phyloP scores from a whole-genome alignment of 306 rosid genomes.

The Comarum palustre region DNA sequence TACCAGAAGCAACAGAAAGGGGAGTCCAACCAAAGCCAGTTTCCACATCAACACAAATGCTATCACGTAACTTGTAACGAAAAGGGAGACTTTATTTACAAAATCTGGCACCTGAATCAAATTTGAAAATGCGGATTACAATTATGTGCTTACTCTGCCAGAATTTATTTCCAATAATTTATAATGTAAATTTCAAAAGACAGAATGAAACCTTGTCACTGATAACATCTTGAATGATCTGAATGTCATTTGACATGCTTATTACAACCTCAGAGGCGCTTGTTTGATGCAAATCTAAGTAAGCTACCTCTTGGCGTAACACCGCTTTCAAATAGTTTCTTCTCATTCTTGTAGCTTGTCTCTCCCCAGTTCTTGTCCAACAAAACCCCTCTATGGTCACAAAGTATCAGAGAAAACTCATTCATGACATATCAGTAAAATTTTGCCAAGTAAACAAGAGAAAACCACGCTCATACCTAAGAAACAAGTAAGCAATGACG shows the following conservation, averaged over 20 bases:
- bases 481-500: constrained; percentile 19
- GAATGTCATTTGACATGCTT: constrained; percentile 28
- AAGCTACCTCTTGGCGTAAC: constrained; percentile 29
- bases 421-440: background rate
- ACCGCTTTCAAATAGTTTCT: constrained; percentile 32
- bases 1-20: constrained; percentile 17
- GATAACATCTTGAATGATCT: constrained; percentile 30
- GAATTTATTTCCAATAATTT: background rate
- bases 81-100: background rate
- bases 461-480: constrained; percentile 12
- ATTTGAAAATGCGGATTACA: background rate
- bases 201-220: constrained; percentile 27
- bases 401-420: background rate
- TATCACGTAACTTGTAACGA: constrained; percentile 11
- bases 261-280: constrained; percentile 26
- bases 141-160: background rate
- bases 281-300: constrained; percentile 22
- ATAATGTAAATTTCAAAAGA: background rate
- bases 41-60: constrained; percentile 26
- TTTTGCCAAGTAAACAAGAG: background rate
- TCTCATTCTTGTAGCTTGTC: constrained; percentile 39
- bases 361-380: constrained; percentile 42
- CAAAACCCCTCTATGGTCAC: constrained; percentile 34
- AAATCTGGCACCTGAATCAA: constrained; percentile 16
- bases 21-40: constrained; percentile 10